These are phyloP conservation scores for Herpetomonas muscarum DNA, from an alignment of 208 protist species.

Conservation along the genomic window DNA sequence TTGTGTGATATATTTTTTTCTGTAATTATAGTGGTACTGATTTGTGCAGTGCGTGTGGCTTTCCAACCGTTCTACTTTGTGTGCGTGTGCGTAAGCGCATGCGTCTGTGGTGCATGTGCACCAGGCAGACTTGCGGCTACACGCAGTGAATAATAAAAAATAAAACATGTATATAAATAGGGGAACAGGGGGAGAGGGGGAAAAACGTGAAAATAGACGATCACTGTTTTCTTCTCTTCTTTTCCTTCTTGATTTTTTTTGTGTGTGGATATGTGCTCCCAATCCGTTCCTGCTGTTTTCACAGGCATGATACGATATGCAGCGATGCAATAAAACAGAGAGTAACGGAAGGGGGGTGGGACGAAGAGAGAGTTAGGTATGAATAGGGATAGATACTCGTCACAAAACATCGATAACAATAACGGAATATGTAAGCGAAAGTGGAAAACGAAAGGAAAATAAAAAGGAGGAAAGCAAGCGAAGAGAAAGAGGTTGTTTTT, in stretches of 20 bases:
- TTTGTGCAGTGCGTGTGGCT: background rate
- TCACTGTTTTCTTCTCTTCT: background rate
- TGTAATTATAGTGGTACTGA: background rate
- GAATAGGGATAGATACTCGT: too few species aligned
- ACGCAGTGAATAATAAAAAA: slow-evolving; percentile 2
- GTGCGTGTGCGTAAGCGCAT: too few species aligned
- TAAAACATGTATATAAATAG: slow-evolving; percentile 1
- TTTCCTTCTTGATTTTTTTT: background rate
- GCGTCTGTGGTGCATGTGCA: background rate
- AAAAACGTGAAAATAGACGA: slow-evolving; percentile 2
- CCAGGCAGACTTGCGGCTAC: background rate
- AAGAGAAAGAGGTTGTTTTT: slow-evolving; percentile 5
- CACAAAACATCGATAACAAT: background rate
- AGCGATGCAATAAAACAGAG: too few species aligned
- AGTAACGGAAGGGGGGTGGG: too few species aligned
- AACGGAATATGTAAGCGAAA: background rate
- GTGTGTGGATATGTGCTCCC: too few species aligned
- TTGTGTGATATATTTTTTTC: background rate
- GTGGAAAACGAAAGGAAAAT: background rate
- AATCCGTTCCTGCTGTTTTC: too few species aligned
- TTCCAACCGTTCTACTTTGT: background rate
- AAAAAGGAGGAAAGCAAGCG: background rate
- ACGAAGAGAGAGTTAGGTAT: too few species aligned
- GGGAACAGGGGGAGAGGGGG: background rate
- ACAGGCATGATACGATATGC: too few species aligned